phyloP scores from a whole-genome alignment of 768 basidiomycete genomes.

The Rhodotorula paludigena region DNA sequence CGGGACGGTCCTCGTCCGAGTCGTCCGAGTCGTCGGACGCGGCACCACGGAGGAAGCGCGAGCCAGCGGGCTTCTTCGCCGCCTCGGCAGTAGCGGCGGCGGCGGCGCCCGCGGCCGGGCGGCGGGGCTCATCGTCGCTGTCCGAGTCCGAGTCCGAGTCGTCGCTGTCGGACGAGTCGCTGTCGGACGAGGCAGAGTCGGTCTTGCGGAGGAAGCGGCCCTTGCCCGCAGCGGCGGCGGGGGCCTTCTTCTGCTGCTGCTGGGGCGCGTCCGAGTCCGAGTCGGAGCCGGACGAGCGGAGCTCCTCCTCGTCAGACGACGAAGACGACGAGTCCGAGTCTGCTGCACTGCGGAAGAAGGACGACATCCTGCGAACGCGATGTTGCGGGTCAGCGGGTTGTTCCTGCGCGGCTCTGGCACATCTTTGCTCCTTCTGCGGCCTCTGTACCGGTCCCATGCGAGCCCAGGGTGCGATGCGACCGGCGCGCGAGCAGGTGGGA shows the following conservation, averaged over 20 bases:
- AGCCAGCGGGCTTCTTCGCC: slow-evolving; percentile 29
- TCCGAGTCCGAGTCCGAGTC: slow-evolving; percentile 65
- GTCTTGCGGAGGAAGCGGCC: slow-evolving; percentile 66
- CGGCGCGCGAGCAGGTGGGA: no score
- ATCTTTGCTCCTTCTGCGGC: no score
- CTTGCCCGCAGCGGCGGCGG: slow-evolving; percentile 23
- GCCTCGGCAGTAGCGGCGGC: slow-evolving; percentile 46
- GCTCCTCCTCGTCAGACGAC: slow-evolving; percentile 42
- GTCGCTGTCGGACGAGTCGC: slow-evolving; percentile 57
- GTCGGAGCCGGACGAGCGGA: slow-evolving; percentile 53
- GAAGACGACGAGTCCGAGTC: slow-evolving; percentile 48
- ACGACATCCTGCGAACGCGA: slow-evolving; percentile 30
- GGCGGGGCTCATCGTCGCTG: slow-evolving; percentile 50
- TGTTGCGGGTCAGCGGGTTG: no score
- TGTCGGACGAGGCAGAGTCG: slow-evolving; percentile 66
- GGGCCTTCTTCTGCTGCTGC: slow-evolving; percentile 1
- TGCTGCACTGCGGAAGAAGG: slow-evolving; percentile 44
- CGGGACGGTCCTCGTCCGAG: slow-evolving; percentile 55
- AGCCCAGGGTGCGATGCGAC: no score
- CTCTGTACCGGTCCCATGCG: no score
- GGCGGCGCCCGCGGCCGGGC: not conserved
- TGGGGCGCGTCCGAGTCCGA: slow-evolving; percentile 49
- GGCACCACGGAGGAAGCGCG: slow-evolving; percentile 53
- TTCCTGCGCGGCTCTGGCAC: no score
- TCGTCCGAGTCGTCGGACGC: slow-evolving; percentile 57